Evolutionary conservation across 1,284 basidiomycete genomes (phyloP), one percentile per base, ranked within the genome.

Genomic region (Sanghuangporus baumii): DNA sequence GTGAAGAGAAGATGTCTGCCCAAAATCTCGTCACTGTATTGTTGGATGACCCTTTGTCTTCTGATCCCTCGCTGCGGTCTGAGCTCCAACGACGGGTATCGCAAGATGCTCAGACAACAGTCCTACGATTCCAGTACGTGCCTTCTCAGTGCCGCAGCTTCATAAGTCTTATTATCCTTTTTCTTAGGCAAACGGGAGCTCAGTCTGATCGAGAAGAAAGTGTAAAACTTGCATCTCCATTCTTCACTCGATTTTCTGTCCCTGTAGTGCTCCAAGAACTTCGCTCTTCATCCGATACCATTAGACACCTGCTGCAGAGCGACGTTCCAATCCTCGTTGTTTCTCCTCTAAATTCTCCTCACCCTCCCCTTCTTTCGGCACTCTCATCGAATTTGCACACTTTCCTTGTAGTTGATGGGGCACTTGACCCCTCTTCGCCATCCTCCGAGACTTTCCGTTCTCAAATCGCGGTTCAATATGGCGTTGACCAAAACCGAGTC

Each of bases 21-120:
- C 52, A 34, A 6, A 47, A 85, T 46, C 72, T 91, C 2, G 80
- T 91, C n/a, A 81, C 82, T 3, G 86, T 86, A 2, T 74, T 91
- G 18, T 73, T 91, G n/a, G 80, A 86, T 57, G 83, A 89, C 60
- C 88, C 87, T 9, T 80, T 91, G 65, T 76, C 78, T 2, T 81
- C 82, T 11, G 79, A 83, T 62, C 59, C 74, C 34, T 68, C 71
- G 14, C 76, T 81, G 62, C 78, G 74, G 55, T 71, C 74, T 50
- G 68, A 67, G 16, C 68, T 85, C 56, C 78, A 76, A 58, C 70
- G 75, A 59, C 76, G 84, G 47, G 83, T 82, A 82, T 74, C 74
- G 34, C 47, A 26, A 61, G 9, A 59, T 55, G 41, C 60, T 55
- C 66, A 48, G 55, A 67, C 71, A 47, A 50, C 62, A 34, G 57